phyloP scores from a whole-genome alignment of 176 grass and related monocot genomes.

The Pontederia crassipes region DNA sequence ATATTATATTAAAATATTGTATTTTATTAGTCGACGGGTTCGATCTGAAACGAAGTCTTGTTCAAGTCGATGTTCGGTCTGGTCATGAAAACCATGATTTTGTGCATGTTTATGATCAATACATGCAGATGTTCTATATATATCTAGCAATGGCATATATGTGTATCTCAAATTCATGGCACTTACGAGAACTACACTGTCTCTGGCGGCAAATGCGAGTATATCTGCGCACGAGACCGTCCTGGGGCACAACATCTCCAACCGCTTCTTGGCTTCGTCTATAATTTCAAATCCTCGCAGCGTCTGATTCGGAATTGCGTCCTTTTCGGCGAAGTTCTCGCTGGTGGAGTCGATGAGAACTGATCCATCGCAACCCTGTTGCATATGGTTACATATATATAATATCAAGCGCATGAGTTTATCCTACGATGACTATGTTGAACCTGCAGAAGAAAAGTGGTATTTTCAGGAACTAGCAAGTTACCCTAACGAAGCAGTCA shows the following conservation, averaged over 20 bases:
- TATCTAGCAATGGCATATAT: not conserved
- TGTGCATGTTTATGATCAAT: not conserved
- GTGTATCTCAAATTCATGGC: too few species aligned
- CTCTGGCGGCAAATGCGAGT: conserved; percentile 8
- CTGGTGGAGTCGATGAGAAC: conserved; percentile 7
- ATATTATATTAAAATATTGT: too few species aligned
- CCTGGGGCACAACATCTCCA: not conserved
- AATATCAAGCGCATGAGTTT: not conserved
- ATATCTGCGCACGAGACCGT: conserved; percentile 14
- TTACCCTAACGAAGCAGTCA: conserved; percentile 10
- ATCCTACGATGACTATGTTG: not conserved
- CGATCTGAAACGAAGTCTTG: too few species aligned
- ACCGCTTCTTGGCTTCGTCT: conserved; percentile 2
- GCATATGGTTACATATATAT: not conserved
- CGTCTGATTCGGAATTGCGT: not conserved
- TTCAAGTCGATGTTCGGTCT: too few species aligned
- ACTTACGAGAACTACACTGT: not conserved
- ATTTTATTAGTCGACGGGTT: too few species aligned
- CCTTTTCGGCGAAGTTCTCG: not conserved
- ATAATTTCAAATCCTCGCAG: conserved; percentile 12
- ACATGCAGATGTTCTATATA: not conserved
- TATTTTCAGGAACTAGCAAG: too few species aligned
- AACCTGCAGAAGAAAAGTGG: not conserved
- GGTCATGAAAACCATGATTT: too few species aligned
- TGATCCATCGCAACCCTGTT: conserved; percentile 12